Conservation (phyloP, 768 basidiomycete genomes). For the Paxillus involutus region DNA sequence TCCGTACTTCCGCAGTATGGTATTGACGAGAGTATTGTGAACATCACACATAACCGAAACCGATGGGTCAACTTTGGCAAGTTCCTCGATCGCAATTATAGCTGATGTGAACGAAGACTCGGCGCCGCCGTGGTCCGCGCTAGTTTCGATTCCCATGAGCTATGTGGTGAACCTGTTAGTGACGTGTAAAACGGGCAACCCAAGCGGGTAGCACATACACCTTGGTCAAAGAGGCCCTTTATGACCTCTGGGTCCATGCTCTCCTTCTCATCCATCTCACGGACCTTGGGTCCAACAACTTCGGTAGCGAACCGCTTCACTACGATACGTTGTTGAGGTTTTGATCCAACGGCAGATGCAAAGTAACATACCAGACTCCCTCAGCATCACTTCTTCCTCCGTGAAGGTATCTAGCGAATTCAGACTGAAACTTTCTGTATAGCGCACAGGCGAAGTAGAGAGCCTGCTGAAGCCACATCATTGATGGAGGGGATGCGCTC, state of each 20-base stretch:
- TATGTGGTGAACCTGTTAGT: conserved; percentile 28
- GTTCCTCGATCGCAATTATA: conserved; percentile 95
- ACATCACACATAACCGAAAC: conserved; percentile 98
- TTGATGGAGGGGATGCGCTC: background rate
- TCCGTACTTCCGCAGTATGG: conserved; percentile 85
- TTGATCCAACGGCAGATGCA: background rate
- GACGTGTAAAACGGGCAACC: background rate
- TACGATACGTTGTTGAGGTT: conserved; percentile 30
- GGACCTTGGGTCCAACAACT: conserved; percentile 86
- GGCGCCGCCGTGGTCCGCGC: conserved; percentile 78
- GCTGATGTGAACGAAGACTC: conserved; percentile 93
- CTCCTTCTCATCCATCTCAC: conserved; percentile 98
- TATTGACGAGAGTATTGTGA: conserved; percentile 98
- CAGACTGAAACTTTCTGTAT: conserved; percentile 31
- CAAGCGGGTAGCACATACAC: conserved; percentile 50
- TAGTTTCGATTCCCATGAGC: conserved; percentile 98
- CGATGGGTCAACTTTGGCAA: conserved; percentile 93
- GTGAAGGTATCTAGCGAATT: conserved; percentile 82
- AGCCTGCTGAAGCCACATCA: conserved; percentile 19
- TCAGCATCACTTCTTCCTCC: conserved; percentile 92
- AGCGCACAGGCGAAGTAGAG: conserved; percentile 21
- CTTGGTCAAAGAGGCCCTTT: conserved; percentile 90
- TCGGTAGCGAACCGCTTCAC: conserved; percentile 89
- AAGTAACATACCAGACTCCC: conserved; percentile 72
- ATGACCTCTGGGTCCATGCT: conserved; percentile 88